Evolutionary conservation across 2,329 filamentous ascomycete genomes (phyloP).

Genomic region (Claviceps fusiformis): DNA sequence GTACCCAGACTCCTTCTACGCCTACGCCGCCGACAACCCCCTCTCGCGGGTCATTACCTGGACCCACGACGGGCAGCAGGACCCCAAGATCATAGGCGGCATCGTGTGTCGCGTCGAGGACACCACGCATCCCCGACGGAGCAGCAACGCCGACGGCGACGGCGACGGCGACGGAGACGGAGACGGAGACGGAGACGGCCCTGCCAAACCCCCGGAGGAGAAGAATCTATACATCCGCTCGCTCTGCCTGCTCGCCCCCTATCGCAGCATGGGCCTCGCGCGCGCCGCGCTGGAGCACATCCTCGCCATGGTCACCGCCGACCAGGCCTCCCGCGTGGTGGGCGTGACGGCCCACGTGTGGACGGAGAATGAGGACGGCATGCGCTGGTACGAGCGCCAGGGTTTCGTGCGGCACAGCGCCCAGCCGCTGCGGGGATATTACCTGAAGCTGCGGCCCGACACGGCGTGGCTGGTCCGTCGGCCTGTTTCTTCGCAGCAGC

Average conservation of each 20-base stretch:
- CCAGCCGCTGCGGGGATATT: constrained; percentile 40
- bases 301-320: constrained; percentile 23
- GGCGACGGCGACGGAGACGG: constrained; percentile 6
- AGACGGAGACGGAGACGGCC: constrained; percentile 6
- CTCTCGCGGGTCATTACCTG: constrained; percentile 50
- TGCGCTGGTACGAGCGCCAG: constrained; percentile 47
- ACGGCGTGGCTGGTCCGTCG: constrained; percentile 47
- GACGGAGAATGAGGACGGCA: constrained; percentile 50
- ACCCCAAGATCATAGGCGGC: constrained; percentile 43
- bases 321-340: constrained; percentile 24
- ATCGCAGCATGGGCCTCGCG: constrained; percentile 45
- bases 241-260: constrained; percentile 48
- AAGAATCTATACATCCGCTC: constrained; percentile 52
- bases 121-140: too few relatives aligned
- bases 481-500: constrained; percentile 8
- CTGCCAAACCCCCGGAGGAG: constrained; percentile 12
- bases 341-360: constrained; percentile 53
- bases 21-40: constrained; percentile 34
- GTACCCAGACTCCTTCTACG: constrained; percentile 53
- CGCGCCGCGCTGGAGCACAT: constrained; percentile 42
- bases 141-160: background rate
- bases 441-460: constrained; percentile 46
- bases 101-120: constrained; percentile 48
- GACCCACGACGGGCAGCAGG: constrained; percentile 27
- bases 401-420: constrained; percentile 38